Base-by-base conservation (phyloP, 139 green algal genomes). In the Coelastrella sp. region DNA sequence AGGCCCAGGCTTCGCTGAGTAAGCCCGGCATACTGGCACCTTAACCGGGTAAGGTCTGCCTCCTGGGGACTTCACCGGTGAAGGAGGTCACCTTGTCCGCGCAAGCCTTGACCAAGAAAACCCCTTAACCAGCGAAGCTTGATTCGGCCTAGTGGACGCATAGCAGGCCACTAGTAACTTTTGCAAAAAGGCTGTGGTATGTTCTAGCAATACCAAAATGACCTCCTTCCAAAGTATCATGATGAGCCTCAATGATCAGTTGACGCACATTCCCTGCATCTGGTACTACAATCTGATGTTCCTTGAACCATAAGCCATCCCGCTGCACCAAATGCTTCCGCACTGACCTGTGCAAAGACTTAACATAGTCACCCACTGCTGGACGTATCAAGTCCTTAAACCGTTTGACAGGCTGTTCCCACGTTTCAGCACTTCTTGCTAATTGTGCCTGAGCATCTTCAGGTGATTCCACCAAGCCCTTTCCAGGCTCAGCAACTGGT, bases 131-230 rank as follows among this genome's bases (percentile, higher is more conserved):
- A n/a, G n/a, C n/a, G n/a, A n/a, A n/a, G n/a, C n/a, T n/a, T n/a
- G n/a, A n/a, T n/a, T n/a, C n/a, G n/a, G n/a, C n/a, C n/a, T n/a
- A n/a, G n/a, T n/a, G n/a, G n/a, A n/a, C n/a, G n/a, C 66, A 92
- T 72, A 27, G 50, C 30, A 11, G 84, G 81, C 88, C 88, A 91
- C 41, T 40, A 91, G 34, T 78, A 90, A 5, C 45, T 38, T 1
- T 21, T 5, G 1, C 34, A 6, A 0, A 91, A 37, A n/a, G n/a
- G 32, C 50, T 37, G 0, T 84, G 8, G 2, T 78, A 30, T 5
- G 89, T 92, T 30, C 80, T 87, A 51, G 63, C 53, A 45, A 57
- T 17, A 17, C 83, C 86, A 37, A 79, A 48, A n/a, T 91, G 87
- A 5, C 83, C 77, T 21, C 67, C 69, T 34, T 37, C 60, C 2